Evolutionary conservation across 768 basidiomycete genomes (phyloP).

Genomic region (Crassisporium funariophilum): DNA sequence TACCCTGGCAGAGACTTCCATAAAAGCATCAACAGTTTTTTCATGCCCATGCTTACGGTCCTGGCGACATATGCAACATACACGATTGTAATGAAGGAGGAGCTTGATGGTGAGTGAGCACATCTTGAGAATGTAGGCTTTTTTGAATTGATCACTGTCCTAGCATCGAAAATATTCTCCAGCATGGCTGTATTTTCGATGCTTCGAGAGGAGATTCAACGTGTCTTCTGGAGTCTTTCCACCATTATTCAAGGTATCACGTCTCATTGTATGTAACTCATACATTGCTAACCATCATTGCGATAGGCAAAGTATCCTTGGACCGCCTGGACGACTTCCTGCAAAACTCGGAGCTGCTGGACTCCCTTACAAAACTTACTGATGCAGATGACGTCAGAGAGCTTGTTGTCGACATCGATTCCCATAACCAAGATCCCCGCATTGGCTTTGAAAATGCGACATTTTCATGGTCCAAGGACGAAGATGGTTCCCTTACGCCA

Average conservation of each 20-base stretch:
- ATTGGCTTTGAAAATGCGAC: conserved; percentile 55
- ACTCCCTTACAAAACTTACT: conserved; percentile 29
- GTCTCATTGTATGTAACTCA: background rate
- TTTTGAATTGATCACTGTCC: background rate
- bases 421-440: conserved; percentile 16
- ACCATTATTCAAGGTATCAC: conserved; percentile 30
- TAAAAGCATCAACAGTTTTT: background rate
- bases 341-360: conserved; percentile 51
- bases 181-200: conserved; percentile 65
- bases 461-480: conserved; percentile 55
- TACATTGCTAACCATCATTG: background rate
- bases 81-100: conserved; percentile 40
- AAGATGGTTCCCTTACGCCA: conserved; percentile 38
- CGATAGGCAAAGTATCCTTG: conserved; percentile 56
- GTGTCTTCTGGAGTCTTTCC: conserved; percentile 30
- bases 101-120: conserved; percentile 22
- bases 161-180: conserved; percentile 56
- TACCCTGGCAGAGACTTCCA: background rate
- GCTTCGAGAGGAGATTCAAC: conserved; percentile 51
- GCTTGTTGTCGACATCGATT: background rate
- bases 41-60: conserved; percentile 1
- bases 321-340: conserved; percentile 51
- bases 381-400: background rate
- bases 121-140: background rate
- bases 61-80: conserved; percentile 46